These are phyloP conservation scores for Rubus parviflorus DNA, from an alignment of 306 rosid species.

Conservation along the genomic window DNA sequence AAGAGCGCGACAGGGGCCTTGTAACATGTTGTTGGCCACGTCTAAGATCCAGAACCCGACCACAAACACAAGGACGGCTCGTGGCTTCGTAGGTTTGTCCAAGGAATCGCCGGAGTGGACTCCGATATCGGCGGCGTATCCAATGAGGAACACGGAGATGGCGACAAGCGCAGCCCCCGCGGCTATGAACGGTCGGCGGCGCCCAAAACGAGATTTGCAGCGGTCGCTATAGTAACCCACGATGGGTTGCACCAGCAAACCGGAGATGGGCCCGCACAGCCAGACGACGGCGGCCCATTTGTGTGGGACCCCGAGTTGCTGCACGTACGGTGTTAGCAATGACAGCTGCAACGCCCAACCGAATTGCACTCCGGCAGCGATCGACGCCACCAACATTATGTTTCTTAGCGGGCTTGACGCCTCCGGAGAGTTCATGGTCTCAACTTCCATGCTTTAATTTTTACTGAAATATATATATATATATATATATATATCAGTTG, in stretches of 20 bases:
- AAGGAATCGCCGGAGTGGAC: background rate
- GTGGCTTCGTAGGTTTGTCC: background rate
- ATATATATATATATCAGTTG: too few species aligned
- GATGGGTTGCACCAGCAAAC: slow-evolving; percentile 2
- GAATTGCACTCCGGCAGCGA: background rate
- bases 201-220: background rate
- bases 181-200: background rate
- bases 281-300: background rate
- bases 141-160: background rate
- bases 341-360: slow-evolving; percentile 4
- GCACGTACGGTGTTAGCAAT: background rate
- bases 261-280: background rate
- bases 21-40: background rate
- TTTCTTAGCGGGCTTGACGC: background rate
- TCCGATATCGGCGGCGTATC: background rate
- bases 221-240: background rate
- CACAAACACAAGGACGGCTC: background rate
- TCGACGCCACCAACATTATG: background rate
- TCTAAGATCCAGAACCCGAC: background rate
- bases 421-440: background rate
- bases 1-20: background rate
- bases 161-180: background rate
- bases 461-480: background rate
- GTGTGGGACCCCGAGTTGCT: background rate
- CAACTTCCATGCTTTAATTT: background rate